Evolutionary conservation across 1,139 yeast genomes (phyloP).

Genomic region (Sporopachydermia cereana): DNA sequence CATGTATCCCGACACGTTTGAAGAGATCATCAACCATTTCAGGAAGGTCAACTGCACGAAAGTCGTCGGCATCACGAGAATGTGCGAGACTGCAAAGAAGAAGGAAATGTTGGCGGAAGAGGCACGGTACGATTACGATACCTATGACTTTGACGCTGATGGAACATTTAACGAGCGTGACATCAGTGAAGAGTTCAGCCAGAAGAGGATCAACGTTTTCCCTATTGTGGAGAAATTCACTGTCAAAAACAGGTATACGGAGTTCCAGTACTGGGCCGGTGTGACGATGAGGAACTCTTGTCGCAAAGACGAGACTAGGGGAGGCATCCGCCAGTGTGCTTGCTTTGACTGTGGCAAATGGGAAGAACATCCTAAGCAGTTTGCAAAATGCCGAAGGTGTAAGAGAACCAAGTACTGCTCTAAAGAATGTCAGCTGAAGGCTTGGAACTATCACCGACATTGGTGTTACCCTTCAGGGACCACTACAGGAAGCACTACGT

Average conservation of each 20-base stretch:
- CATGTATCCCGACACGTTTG: background rate
- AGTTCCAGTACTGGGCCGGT: constrained; percentile 93
- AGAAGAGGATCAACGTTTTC: constrained; percentile 58
- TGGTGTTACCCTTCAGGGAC: constrained; percentile 61
- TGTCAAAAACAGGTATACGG: constrained; percentile 52
- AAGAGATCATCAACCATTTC: constrained; percentile 1
- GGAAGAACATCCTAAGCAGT: constrained; percentile 85
- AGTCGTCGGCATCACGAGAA: background rate
- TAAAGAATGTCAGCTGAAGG: constrained; percentile 78
- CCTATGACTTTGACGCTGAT: constrained; percentile 34
- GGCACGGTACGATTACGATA: constrained; percentile 44
- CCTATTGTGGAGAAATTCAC: constrained; percentile 90
- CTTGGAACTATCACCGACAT: constrained; percentile 88
- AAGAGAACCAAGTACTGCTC: constrained; percentile 92
- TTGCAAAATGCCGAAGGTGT: constrained; percentile 90
- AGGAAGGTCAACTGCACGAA: constrained; percentile 1
- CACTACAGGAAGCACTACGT: constrained; percentile 10
- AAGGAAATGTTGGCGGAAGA: constrained; percentile 17
- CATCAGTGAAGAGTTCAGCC: constrained; percentile 27
- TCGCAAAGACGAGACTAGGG: constrained; percentile 72
- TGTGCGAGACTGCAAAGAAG: background rate
- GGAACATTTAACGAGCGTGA: constrained; percentile 31
- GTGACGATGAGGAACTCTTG: constrained; percentile 94
- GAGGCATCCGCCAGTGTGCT: constrained; percentile 94
- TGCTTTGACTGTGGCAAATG: constrained; percentile 89